phyloP scores from a whole-genome alignment of 331 rosid genomes.

The Quercus tomentella region DNA sequence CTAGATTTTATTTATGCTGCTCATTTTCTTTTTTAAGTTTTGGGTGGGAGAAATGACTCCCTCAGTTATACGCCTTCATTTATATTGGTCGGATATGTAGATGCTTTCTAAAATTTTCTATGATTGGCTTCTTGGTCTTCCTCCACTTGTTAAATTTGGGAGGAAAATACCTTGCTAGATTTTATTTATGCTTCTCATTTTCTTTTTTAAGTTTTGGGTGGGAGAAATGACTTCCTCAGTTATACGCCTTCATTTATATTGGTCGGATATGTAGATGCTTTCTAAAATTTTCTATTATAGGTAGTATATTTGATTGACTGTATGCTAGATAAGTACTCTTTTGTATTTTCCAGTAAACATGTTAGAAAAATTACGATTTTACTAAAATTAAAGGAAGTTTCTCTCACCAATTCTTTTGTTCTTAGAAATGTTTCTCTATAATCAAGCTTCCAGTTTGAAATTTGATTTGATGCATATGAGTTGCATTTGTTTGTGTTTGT shows the following conservation, averaged over 20 bases:
- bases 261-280: not conserved
- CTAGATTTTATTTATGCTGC: too few relatives aligned
- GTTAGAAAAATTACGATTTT: not conserved
- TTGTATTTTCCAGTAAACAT: not conserved
- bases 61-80: not conserved
- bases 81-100: not conserved
- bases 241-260: not conserved
- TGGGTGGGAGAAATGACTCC: too few relatives aligned
- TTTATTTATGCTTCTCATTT: too few relatives aligned
- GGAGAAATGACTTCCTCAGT: too few relatives aligned
- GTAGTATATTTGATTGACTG: not conserved
- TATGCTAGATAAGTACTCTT: not conserved
- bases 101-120: not conserved
- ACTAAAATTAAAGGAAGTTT: not conserved
- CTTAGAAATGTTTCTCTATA: not conserved
- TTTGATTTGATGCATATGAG: not conserved
- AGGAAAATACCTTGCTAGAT: too few relatives aligned
- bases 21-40: too few relatives aligned
- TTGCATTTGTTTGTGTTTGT: not conserved
- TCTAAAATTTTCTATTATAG: not conserved
- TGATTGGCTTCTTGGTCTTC: too few relatives aligned
- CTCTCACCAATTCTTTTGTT: not conserved
- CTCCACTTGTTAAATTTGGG: too few relatives aligned
- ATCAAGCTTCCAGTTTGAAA: not conserved
- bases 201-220: too few relatives aligned